Base-by-base conservation (phyloP, 2,329 filamentous ascomycete genomes). In the Dactylellina haptotyla region DNA sequence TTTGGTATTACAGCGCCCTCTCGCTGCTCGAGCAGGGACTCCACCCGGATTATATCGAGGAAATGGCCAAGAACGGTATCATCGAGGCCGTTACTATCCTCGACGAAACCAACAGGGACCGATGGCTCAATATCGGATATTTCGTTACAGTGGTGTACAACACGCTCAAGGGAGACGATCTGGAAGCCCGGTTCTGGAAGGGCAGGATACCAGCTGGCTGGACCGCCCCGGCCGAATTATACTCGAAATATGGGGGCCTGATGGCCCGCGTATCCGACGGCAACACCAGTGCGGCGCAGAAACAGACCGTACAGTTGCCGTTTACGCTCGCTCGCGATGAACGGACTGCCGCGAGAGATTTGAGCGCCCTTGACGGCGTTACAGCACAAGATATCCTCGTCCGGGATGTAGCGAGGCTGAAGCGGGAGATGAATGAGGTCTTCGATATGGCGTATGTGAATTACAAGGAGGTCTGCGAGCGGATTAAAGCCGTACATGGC, bases 131-230 rank as follows among this genome's bases (percentile, higher is more conserved):
- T 8, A 43, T 57, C 3, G 63, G 63, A 37, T 67, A 67, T 28
- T 67, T 58, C 45, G 20, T 59, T 1, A 58, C 53, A 34, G 37
- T 30, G 3, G 43, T 67, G 1, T 59, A 25, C 18, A 48, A 50
- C 12, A 58, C 56, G 4, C 25, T 67, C 6, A 67, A 46, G 16
- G 18, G 20, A 10, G 63, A 67, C 12, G 28, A 51, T 3, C 6
- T 67, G 10, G 63, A 67, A 23, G 63, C 63, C 1, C 23, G 53
- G 25, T 67, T 67, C 43, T 67, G 63, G 63, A 67, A 45, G n/a
- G 39, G 37, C 6, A 26, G 30, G 18, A 34, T 67, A 50, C 63
- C 63, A 16, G 16, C 16, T 6, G 45, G 45, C 18, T 67, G 54
- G 46, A 16, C 14, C 2, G 41, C 26, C 3, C 63, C 63, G 1